Evolutionary conservation across 2,329 filamentous ascomycete genomes (phyloP).

Genomic region (Nigrospora sphaerica): DNA sequence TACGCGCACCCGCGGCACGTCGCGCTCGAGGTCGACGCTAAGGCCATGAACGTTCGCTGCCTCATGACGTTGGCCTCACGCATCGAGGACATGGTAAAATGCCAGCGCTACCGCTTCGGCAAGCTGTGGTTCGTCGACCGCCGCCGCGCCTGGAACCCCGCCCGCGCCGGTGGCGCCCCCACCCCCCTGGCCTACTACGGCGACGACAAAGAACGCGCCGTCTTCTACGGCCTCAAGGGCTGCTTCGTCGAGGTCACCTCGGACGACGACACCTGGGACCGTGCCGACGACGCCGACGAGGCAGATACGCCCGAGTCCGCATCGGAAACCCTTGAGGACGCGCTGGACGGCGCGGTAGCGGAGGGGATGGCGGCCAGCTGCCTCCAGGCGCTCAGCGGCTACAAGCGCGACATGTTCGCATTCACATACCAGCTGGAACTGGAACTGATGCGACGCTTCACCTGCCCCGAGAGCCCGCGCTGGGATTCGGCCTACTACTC

Average conservation of each 20-base stretch:
- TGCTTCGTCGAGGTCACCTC: conserved; percentile 7
- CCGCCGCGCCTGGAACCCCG: conserved; percentile 28
- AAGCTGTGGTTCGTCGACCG: conserved; percentile 40
- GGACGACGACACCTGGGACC: conserved; percentile 7
- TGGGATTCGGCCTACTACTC: too few relatives aligned
- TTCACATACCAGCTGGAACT: too few relatives aligned
- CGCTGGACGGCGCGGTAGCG: too few relatives aligned
- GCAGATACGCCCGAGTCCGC: conserved; percentile 23
- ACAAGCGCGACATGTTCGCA: too few relatives aligned
- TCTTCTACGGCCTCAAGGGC: conserved; percentile 17
- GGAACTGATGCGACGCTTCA: too few relatives aligned
- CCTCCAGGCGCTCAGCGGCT: too few relatives aligned
- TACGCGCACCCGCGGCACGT: background rate
- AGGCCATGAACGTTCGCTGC: background rate
- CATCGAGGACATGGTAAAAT: background rate
- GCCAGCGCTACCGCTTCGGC: conserved; percentile 17
- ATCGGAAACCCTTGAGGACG: too few relatives aligned
- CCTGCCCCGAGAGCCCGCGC: too few relatives aligned
- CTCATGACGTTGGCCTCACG: background rate
- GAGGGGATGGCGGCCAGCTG: too few relatives aligned
- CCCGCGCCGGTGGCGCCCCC: conserved; percentile 35
- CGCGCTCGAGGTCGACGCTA: background rate
- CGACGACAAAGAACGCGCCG: conserved; percentile 17
- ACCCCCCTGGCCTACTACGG: conserved; percentile 29
- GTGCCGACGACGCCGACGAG: conserved; percentile 22